These are phyloP conservation scores for Cystobasidium ongulense DNA, from an alignment of 768 basidiomycete species.

Conservation along the genomic window DNA sequence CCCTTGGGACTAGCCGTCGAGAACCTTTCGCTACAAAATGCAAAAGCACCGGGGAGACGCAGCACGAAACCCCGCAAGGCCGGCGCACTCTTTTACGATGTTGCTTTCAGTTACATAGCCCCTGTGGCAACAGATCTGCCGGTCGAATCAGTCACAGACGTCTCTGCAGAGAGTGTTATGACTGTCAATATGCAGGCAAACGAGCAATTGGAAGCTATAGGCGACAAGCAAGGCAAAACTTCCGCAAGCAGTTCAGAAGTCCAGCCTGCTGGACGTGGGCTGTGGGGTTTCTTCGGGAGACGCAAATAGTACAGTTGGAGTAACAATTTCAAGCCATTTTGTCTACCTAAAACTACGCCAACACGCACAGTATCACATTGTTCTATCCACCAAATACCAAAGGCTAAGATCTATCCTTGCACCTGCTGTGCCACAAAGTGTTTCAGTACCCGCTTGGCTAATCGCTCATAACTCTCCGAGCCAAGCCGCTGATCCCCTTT, in stretches of 20 bases:
- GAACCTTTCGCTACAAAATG: slow-evolving; percentile 48
- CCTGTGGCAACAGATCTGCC: not conserved
- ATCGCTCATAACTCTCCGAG: not conserved
- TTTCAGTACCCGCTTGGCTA: not conserved
- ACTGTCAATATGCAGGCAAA: too few species aligned
- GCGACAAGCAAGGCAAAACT: not conserved
- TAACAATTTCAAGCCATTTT: too few species aligned
- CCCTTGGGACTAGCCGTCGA: not conserved
- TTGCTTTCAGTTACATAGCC: slow-evolving; percentile 81
- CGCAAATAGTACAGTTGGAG: not conserved
- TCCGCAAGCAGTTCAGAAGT: not conserved
- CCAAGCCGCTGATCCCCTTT: too few species aligned
- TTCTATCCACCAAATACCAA: too few species aligned
- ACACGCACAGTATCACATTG: too few species aligned
- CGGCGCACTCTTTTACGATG: slow-evolving; percentile 71
- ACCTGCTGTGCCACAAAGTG: not conserved
- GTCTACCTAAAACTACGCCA: too few species aligned
- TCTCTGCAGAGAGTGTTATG: not conserved
- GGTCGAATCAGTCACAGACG: not conserved
- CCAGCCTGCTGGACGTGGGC: not conserved
- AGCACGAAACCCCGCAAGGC: slow-evolving; percentile 67
- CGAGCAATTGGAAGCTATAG: too few species aligned
- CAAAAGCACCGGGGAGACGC: slow-evolving; percentile 44
- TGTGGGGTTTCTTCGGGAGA: slow-evolving; percentile 18
- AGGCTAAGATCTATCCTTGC: too few species aligned